A percentile compares a stretch with the other conserved stretches of the same genome.
phyloP scores from a whole-genome alignment of 2,329 filamentous ascomycete species.

The Colletotrichum simmondsii region DNA sequence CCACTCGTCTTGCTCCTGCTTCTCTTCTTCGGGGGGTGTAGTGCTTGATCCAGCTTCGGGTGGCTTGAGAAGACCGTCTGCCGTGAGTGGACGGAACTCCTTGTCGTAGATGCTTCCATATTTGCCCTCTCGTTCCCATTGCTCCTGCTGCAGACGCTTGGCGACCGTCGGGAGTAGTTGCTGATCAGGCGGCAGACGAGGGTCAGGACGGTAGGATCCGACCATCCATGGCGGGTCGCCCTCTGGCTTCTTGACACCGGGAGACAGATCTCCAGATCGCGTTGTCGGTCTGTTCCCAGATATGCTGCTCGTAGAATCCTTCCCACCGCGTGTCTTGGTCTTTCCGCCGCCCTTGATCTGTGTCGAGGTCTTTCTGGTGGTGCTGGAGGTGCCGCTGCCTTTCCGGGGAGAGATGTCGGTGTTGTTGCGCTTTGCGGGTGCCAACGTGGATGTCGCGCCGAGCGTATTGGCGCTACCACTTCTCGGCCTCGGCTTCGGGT shows the following conservation, averaged over 20 bases:
- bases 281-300: slow-evolving; percentile 70
- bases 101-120: slow-evolving; percentile 88
- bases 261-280: slow-evolving; percentile 66
- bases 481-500: slow-evolving; percentile 73
- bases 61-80: slow-evolving; percentile 64
- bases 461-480: slow-evolving; percentile 74
- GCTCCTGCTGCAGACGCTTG: slow-evolving; percentile 89
- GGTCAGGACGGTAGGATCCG: slow-evolving; percentile 95
- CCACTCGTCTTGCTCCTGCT: slow-evolving; percentile 63
- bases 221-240: slow-evolving; percentile 97
- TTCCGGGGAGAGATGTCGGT: slow-evolving; percentile 69
- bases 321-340: slow-evolving; percentile 72
- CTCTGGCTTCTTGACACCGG: slow-evolving; percentile 76
- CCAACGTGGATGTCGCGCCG: slow-evolving; percentile 42
- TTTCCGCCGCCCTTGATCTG: slow-evolving; percentile 59
- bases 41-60: slow-evolving; percentile 47
- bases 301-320: slow-evolving; percentile 56
- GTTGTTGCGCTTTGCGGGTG: slow-evolving; percentile 51
- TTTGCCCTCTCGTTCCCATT: slow-evolving; percentile 93
- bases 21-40: slow-evolving; percentile 41
- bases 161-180: slow-evolving; percentile 96
- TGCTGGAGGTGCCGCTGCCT: slow-evolving; percentile 35
- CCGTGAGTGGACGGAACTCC: slow-evolving; percentile 85
- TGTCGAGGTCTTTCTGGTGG: slow-evolving; percentile 57
- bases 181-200: slow-evolving; percentile 91